A percentile compares a stretch with the other conserved stretches of the same genome.
phyloP scores from a whole-genome alignment of 306 rosid genomes.

The Ceratonia siliqua region DNA sequence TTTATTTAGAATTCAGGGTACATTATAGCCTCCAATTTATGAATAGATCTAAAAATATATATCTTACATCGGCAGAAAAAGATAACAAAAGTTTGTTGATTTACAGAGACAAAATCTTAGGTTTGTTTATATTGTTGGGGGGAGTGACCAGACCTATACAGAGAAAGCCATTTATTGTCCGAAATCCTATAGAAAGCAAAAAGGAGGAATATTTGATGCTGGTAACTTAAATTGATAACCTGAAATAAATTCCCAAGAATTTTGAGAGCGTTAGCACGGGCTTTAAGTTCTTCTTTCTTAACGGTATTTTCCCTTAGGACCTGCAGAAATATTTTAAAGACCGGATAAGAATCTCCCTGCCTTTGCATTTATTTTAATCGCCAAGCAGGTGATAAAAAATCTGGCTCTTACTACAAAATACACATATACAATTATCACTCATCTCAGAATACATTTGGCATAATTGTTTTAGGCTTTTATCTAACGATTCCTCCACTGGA shows the following conservation, averaged over 20 bases:
- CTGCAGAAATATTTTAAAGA: slow-evolving; percentile 44
- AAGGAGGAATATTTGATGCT: neutral
- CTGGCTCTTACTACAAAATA: neutral
- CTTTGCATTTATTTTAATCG: neutral
- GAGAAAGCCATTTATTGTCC: neutral
- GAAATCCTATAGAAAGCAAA: neutral
- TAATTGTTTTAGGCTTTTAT: neutral
- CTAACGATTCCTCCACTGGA: neutral
- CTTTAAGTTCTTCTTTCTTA: slow-evolving; percentile 78
- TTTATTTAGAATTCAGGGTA: neutral
- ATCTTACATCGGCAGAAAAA: neutral
- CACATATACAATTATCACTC: slow-evolving; percentile 8
- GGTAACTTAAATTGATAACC: slow-evolving; percentile 47
- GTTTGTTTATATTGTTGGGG: neutral
- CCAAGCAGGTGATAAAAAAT: neutral
- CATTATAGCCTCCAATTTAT: slow-evolving; percentile 5
- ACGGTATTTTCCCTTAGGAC: slow-evolving; percentile 73
- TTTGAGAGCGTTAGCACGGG: slow-evolving; percentile 81
- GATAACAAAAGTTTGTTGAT: neutral
- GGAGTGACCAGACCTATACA: neutral
- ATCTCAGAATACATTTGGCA: neutral
- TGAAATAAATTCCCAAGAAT: slow-evolving; percentile 85
- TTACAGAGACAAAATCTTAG: neutral
- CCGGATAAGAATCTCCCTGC: slow-evolving; percentile 14
- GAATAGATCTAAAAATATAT: neutral